These are phyloP conservation scores for Pleomassaria siparia DNA, from an alignment of 2,329 filamentous ascomycete genomes.

Conservation along the genomic window DNA sequence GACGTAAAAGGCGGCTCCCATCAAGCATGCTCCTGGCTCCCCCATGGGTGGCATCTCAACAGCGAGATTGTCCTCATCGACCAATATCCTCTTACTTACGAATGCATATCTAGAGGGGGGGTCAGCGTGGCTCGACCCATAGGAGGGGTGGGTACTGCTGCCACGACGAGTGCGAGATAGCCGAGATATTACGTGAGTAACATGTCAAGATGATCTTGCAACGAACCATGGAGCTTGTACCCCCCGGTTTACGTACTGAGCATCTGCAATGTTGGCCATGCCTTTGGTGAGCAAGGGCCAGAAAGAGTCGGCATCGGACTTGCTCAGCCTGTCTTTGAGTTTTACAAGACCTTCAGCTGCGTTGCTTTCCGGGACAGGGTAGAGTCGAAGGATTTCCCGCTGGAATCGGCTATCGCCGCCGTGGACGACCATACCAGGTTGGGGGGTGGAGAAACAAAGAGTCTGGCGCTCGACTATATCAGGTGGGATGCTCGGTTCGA, in stretches of 20 bases:
- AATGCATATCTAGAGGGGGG: slow-evolving; percentile 54
- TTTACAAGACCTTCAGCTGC: slow-evolving; percentile 61
- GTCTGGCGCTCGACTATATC: slow-evolving; percentile 47
- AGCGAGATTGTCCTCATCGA: slow-evolving; percentile 59
- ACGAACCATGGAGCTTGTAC: background rate
- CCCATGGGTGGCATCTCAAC: slow-evolving; percentile 64
- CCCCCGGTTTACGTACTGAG: slow-evolving; percentile 51
- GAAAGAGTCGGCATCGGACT: slow-evolving; percentile 60
- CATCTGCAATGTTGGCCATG: slow-evolving; percentile 62
- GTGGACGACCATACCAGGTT: slow-evolving; percentile 48
- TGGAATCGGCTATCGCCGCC: slow-evolving; percentile 48
- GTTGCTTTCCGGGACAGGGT: slow-evolving; percentile 56
- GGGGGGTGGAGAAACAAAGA: slow-evolving; percentile 45
- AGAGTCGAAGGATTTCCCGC: slow-evolving; percentile 37
- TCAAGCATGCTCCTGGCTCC: slow-evolving; percentile 62
- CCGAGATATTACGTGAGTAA: background rate
- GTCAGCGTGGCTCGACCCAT: background rate
- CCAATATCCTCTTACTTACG: slow-evolving; percentile 64
- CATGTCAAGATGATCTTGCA: background rate
- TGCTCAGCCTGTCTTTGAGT: slow-evolving; percentile 59
- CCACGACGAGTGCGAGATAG: background rate
- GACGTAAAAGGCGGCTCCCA: slow-evolving; percentile 68
- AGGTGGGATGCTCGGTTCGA: slow-evolving; percentile 32
- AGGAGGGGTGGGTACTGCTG: background rate
- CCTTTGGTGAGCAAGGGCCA: slow-evolving; percentile 66